phyloP scores from a whole-genome alignment of 495 filamentous ascomycete species.

The Cercophora scortea region DNA sequence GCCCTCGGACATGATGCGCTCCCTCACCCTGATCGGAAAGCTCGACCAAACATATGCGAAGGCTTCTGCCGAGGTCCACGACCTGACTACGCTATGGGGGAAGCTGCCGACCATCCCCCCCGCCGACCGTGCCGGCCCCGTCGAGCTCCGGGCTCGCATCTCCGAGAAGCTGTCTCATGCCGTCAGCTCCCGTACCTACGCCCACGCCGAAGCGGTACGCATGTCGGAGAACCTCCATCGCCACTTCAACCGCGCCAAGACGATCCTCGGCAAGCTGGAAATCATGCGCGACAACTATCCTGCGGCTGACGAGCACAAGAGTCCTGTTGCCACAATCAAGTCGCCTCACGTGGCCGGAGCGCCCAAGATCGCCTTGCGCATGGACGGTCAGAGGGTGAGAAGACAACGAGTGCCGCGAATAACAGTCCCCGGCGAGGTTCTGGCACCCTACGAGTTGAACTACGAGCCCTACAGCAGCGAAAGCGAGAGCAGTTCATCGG shows the following conservation, averaged over 20 bases:
- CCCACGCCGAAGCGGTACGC: constrained; percentile 75
- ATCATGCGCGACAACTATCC: constrained; percentile 55
- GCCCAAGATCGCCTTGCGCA: constrained; percentile 56
- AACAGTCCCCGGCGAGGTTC: constrained; percentile 50
- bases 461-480: constrained; percentile 42
- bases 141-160: constrained; percentile 64
- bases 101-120: constrained; percentile 54
- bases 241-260: constrained; percentile 66
- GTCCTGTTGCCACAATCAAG: constrained; percentile 32
- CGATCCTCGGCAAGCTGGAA: constrained; percentile 75
- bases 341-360: constrained; percentile 51
- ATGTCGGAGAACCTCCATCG: constrained; percentile 70
- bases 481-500: constrained; percentile 33
- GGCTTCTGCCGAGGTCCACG: constrained; percentile 59
- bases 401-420: constrained; percentile 37
- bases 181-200: constrained; percentile 65
- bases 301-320: constrained; percentile 44
- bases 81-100: constrained; percentile 66
- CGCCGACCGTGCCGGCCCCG: constrained; percentile 33
- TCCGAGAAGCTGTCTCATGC: constrained; percentile 66
- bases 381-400: constrained; percentile 46
- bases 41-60: constrained; percentile 67
- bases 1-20: constrained; percentile 84
- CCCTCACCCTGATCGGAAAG: constrained; percentile 77
- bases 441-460: constrained; percentile 49